phyloP scores from a whole-genome alignment of 352 stramenopile species.

The Phytophthora cryptogea region DNA sequence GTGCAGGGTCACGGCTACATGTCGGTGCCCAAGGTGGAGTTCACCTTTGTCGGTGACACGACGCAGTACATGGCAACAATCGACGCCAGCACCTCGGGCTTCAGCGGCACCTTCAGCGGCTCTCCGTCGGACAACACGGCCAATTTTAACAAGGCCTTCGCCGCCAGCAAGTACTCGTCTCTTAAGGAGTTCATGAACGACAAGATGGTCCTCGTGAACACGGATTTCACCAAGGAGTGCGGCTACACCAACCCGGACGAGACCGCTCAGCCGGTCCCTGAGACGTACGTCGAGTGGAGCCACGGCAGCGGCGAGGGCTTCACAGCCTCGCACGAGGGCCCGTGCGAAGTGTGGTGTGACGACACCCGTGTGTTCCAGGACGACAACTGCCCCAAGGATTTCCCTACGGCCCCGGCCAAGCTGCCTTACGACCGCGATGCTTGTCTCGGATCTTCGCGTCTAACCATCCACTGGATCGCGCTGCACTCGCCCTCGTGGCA shows the following conservation, averaged over 20 bases:
- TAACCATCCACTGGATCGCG: constrained; percentile 35
- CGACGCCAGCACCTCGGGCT: constrained; percentile 27
- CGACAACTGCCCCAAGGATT: constrained; percentile 35
- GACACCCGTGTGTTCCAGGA: constrained; percentile 20
- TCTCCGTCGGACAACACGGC: constrained; percentile 27
- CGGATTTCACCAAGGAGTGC: constrained; percentile 27
- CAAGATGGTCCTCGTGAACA: constrained; percentile 20
- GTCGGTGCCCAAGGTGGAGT: constrained; percentile 28
- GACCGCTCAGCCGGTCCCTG: constrained; percentile 19
- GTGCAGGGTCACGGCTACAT: constrained; percentile 33
- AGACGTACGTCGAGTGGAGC: constrained; percentile 34
- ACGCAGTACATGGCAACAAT: constrained; percentile 32
- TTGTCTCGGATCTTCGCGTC: constrained; percentile 21
- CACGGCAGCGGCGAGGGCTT: constrained; percentile 34
- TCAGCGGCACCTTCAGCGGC: constrained; percentile 18
- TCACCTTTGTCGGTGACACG: constrained; percentile 31
- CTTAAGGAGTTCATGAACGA: constrained; percentile 31
- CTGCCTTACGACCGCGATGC: constrained; percentile 31
- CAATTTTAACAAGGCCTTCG: constrained; percentile 29
- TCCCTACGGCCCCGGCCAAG: constrained; percentile 23
- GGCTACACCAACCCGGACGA: constrained; percentile 34
- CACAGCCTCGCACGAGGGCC: constrained; percentile 20
- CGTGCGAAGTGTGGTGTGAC: constrained; percentile 29
- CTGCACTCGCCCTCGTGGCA: constrained; percentile 35
- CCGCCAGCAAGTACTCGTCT: constrained; percentile 26